Evolutionary conservation across 192 early-diverging fungal species (phyloP), one percentile per base, ranked within the genome.

Genomic region (Backusella psychrophila): DNA sequence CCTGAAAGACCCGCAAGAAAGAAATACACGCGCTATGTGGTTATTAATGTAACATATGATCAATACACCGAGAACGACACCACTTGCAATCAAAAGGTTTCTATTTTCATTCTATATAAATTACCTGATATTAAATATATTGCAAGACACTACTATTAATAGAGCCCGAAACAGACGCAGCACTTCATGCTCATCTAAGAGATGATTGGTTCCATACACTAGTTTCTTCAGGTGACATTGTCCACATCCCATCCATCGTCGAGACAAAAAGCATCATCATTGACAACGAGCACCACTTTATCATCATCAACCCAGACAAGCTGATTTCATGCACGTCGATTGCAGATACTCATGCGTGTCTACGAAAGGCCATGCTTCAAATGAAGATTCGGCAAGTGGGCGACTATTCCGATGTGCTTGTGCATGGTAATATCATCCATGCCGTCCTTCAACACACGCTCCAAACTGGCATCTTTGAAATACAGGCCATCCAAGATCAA

Each of bases 381-480:
- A 89, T 90, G 66, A 85, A 93, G 35, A 77, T 94, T 4, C 73
- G 52, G 66, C 33, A 83, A 71, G 49, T 83, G 26, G 82, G 78
- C 26, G 84, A 87, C n/a, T 84, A 82, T 2, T 86, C 79, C 19
- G 82, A 87, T 0, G 82, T 92, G 8, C 79, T 94, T 81, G 85
- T 97, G 63, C 85, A 91, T 42, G 96, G 96, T n/a, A 87, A 80
- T 17, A 80, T 99, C n/a, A 77, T 96, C 19, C 97, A 99, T 75
- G 85, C 91, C 31, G 74, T 97, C 9, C 89, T 97, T 73, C 95
- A 98, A 74, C 72, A 84, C 19, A 87, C 87, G 4, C 81, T 97
- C 0, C 39, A 78, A 41, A 77, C 75, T 11, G 86, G 88, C 21
- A 84, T 90, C 73, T 97, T 95, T 84, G 80, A 89, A 5, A 81